Conservation (phyloP, 1,139 yeast genomes). For the Pichia kudriavzevii region DNA sequence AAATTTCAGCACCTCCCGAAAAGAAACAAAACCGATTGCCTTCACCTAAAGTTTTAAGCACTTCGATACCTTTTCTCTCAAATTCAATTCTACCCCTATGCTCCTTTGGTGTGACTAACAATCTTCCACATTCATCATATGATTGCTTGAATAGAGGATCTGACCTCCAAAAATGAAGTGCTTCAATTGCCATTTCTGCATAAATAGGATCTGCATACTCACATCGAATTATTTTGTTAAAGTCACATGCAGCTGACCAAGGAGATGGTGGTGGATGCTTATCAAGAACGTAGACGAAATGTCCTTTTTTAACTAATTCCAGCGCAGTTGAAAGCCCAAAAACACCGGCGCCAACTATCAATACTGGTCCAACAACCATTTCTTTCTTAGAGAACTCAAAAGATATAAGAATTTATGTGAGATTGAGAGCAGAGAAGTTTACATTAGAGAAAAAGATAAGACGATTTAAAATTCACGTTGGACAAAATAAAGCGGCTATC, state of each 20-base stretch:
- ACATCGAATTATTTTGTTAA: conserved; percentile 40
- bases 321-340: conserved; percentile 35
- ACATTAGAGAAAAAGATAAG: too few relatives aligned
- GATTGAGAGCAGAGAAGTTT: too few relatives aligned
- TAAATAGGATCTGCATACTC: conserved; percentile 35
- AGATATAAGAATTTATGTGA: too few relatives aligned
- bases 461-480: too few relatives aligned
- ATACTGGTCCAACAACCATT: conserved; percentile 11
- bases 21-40: conserved; percentile 15
- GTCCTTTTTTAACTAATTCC: conserved; percentile 24
- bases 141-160: conserved; percentile 30
- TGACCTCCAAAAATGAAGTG: conserved; percentile 33
- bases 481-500: too few relatives aligned
- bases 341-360: conserved; percentile 31
- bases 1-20: conserved; percentile 10
- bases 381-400: too few relatives aligned
- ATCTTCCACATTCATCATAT: conserved; percentile 33
- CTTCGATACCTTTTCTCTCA: conserved; percentile 16
- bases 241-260: conserved; percentile 42
- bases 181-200: conserved; percentile 36
- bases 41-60: conserved; percentile 22
- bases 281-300: conserved; percentile 33
- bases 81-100: conserved; percentile 15
- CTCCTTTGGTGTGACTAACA: conserved; percentile 22
- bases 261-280: conserved; percentile 38